These are phyloP conservation scores for Phlebiopsis flavidoalba DNA, from an alignment of 768 basidiomycete species.

Conservation along the genomic window DNA sequence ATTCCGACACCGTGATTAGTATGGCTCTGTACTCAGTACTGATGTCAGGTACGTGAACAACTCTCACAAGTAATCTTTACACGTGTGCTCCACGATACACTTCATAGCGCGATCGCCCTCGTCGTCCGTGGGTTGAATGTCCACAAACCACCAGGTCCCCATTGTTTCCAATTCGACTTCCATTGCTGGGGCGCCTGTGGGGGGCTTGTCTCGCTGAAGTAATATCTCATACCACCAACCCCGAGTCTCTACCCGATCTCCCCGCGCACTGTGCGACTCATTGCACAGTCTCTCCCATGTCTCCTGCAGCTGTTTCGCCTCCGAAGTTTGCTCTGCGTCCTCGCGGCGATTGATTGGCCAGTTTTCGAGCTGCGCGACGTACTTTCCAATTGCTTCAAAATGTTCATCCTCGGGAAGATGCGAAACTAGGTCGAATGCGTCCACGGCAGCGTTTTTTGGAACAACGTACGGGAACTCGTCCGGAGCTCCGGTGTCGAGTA, in stretches of 20 bases:
- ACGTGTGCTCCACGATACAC: background rate
- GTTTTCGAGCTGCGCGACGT: background rate
- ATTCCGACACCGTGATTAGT: too few species aligned
- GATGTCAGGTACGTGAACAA: too few species aligned
- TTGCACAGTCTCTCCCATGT: background rate
- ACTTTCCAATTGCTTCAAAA: background rate
- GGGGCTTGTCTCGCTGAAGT: background rate
- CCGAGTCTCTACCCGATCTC: background rate
- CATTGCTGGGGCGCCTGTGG: background rate
- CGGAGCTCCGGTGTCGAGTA: background rate
- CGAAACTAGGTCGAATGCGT: background rate
- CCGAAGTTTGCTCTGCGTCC: background rate
- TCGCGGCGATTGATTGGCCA: background rate
- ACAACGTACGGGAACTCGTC: background rate
- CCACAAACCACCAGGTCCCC: conserved; percentile 4
- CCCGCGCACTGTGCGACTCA: background rate
- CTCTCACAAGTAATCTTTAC: background rate
- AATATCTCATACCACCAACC: conserved; percentile 8
- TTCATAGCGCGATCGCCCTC: background rate
- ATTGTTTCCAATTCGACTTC: background rate
- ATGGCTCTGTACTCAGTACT: too few species aligned
- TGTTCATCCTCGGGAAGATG: background rate
- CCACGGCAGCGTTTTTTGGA: background rate
- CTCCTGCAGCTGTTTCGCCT: background rate
- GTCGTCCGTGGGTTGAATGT: background rate